A percentile compares a stretch with the other conserved stretches of the same genome.
phyloP scores from a whole-genome alignment of 176 grass and related monocot species.

The Calamus simplicifolius region DNA sequence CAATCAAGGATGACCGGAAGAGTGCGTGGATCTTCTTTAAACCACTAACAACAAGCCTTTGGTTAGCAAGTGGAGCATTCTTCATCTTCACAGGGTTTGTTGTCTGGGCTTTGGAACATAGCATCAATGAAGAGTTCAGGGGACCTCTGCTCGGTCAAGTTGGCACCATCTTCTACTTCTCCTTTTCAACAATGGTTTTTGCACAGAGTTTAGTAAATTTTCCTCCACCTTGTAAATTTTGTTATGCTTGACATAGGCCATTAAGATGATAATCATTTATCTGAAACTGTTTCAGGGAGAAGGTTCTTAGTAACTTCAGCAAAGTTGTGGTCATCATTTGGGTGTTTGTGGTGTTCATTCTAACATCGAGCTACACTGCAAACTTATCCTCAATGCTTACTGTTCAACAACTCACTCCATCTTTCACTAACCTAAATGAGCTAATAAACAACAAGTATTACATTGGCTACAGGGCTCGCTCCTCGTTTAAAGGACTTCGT shows the following conservation, averaged over 20 bases:
- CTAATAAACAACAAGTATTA: constrained; percentile 16
- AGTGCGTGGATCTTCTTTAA: constrained; percentile 60
- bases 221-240: too few relatives aligned
- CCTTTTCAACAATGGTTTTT: too few relatives aligned
- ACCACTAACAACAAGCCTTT: constrained; percentile 18
- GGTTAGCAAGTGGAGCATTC: background rate
- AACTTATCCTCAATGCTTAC: constrained; percentile 32
- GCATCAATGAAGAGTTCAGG: constrained; percentile 17
- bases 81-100: constrained; percentile 49
- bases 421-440: constrained; percentile 14
- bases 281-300: background rate
- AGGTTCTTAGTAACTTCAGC: constrained; percentile 15
- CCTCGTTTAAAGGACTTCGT: constrained; percentile 24
- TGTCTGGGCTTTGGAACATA: constrained; percentile 69
- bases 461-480: constrained; percentile 25
- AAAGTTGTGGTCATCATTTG: constrained; percentile 18
- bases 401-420: background rate
- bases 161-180: too few relatives aligned
- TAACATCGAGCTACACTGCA: constrained; percentile 25
- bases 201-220: too few relatives aligned
- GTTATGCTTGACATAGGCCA: too few relatives aligned
- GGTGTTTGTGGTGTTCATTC: constrained; percentile 24
- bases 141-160: too few relatives aligned
- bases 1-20: constrained; percentile 20
- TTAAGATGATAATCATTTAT: too few relatives aligned